These are phyloP conservation scores for Trichoderma reesei DNA, from an alignment of 495 filamentous ascomycete species.

Conservation along the genomic window DNA sequence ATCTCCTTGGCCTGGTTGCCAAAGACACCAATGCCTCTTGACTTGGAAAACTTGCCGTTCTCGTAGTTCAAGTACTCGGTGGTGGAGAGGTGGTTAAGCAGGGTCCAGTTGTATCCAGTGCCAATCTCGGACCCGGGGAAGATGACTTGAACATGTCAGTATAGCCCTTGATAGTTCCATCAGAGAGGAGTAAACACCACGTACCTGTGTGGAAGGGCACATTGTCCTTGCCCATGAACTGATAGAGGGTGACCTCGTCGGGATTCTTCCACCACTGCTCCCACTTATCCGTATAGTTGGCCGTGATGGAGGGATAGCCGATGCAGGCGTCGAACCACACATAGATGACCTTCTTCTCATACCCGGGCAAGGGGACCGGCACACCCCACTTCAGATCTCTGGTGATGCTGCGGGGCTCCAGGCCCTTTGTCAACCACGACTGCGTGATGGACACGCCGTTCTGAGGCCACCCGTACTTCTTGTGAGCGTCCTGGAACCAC, in stretches of 20 bases:
- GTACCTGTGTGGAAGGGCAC: conserved; percentile 66
- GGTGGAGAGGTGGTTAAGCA: conserved; percentile 77
- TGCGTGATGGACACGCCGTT: conserved; percentile 65
- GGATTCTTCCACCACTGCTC: conserved; percentile 93
- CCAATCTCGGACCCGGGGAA: conserved; percentile 85
- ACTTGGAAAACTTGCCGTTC: conserved; percentile 92
- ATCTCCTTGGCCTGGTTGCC: conserved; percentile 82
- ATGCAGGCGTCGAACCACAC: conserved; percentile 99
- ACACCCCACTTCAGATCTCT: conserved; percentile 87
- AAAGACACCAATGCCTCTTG: conserved; percentile 80
- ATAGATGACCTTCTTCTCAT: conserved; percentile 81
- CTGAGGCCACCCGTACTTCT: conserved; percentile 55
- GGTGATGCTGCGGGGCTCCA: conserved; percentile 83
- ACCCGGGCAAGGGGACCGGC: conserved; percentile 55
- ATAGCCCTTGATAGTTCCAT: too few relatives aligned
- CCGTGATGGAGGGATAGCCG: conserved; percentile 91
- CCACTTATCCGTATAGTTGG: conserved; percentile 86
- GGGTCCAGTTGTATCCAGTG: conserved; percentile 79
- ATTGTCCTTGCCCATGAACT: conserved; percentile 98
- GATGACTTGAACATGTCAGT: too few relatives aligned
- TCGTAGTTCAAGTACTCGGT: conserved; percentile 97
- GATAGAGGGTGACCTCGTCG: conserved; percentile 80
- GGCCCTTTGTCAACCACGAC: conserved; percentile 71
- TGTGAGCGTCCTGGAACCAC: conserved; percentile 50
- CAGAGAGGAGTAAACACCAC: too few relatives aligned